These are phyloP conservation scores for Collybiopsis confluens DNA, from an alignment of 768 basidiomycete species.

Conservation along the genomic window DNA sequence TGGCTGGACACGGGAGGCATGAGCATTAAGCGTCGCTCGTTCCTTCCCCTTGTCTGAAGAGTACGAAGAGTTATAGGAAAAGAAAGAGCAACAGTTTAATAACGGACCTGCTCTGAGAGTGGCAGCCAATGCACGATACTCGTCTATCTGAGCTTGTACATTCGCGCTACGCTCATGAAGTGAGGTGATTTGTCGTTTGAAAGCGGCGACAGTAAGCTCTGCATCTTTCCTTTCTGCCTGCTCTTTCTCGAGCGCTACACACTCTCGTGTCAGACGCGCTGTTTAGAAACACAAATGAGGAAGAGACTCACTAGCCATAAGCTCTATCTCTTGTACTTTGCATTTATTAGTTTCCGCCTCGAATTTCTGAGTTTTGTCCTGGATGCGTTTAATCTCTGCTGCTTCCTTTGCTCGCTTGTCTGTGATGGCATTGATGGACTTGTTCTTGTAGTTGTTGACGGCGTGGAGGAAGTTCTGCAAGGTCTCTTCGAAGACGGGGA, in stretches of 20 bases:
- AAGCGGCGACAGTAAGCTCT: conserved; percentile 53
- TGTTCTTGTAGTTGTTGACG: conserved; percentile 67
- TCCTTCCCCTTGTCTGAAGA: conserved; percentile 65
- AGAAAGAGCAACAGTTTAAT: background rate
- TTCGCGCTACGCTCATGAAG: conserved; percentile 55
- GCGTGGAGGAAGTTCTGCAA: conserved; percentile 72
- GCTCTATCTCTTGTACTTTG: conserved; percentile 74
- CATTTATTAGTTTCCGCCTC: conserved; percentile 73
- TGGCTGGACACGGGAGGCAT: conserved; percentile 47
- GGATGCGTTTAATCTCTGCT: conserved; percentile 55
- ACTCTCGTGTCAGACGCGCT: no score
- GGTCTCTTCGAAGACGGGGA: conserved; percentile 58
- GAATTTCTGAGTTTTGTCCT: conserved; percentile 57
- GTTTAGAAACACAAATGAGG: no score
- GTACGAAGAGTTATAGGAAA: background rate
- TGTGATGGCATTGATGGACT: conserved; percentile 65
- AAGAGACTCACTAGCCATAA: conserved; percentile 63
- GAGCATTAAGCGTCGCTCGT: conserved; percentile 45
- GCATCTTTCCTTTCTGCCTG: conserved; percentile 70
- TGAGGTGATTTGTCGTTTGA: conserved; percentile 63
- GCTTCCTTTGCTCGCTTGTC: conserved; percentile 60
- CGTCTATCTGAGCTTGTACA: conserved; percentile 69
- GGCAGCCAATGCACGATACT: conserved; percentile 56
- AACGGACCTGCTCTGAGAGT: conserved; percentile 62
- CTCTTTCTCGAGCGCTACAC: conserved; percentile 59